These are phyloP conservation scores for Inga laurina DNA, from an alignment of 306 rosid genomes.

Conservation along the genomic window DNA sequence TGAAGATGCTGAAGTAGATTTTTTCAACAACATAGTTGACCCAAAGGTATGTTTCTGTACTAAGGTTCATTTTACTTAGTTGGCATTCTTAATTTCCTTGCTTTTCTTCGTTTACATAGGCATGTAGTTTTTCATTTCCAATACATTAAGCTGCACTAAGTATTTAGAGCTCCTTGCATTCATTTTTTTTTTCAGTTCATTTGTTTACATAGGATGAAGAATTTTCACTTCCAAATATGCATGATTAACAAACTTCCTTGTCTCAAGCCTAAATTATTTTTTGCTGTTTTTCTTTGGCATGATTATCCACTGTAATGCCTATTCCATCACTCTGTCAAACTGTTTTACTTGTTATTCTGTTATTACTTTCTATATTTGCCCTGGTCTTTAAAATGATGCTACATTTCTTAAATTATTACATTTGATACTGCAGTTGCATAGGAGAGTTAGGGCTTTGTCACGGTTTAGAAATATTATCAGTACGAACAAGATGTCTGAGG, in stretches of 20 bases:
- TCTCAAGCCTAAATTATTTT: background rate
- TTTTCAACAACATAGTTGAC: slow-evolving; percentile 76
- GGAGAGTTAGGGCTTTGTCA: slow-evolving; percentile 79
- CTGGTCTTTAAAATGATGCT: slow-evolving; percentile 12
- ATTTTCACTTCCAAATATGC: background rate
- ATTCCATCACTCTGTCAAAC: background rate
- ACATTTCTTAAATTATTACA: background rate
- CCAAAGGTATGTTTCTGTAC: slow-evolving; percentile 56
- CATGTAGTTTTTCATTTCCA: background rate
- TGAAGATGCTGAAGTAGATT: slow-evolving; percentile 68
- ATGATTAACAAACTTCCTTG: background rate
- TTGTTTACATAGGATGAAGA: background rate
- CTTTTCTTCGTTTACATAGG: background rate
- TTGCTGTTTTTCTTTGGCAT: slow-evolving; percentile 18
- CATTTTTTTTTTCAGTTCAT: background rate
- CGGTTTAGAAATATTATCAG: slow-evolving; percentile 63
- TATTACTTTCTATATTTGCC: slow-evolving; percentile 13
- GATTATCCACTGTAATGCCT: background rate
- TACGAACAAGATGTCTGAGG: slow-evolving; percentile 67
- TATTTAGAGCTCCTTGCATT: background rate
- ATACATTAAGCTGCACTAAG: background rate
- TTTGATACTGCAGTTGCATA: slow-evolving; percentile 67
- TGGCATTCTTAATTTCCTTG: slow-evolving; percentile 4
- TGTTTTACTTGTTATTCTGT: slow-evolving; percentile 19
- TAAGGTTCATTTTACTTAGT: background rate